Evolutionary conservation across 257 asterid species (phyloP).

Genomic region (Leptodermis oblonga): DNA sequence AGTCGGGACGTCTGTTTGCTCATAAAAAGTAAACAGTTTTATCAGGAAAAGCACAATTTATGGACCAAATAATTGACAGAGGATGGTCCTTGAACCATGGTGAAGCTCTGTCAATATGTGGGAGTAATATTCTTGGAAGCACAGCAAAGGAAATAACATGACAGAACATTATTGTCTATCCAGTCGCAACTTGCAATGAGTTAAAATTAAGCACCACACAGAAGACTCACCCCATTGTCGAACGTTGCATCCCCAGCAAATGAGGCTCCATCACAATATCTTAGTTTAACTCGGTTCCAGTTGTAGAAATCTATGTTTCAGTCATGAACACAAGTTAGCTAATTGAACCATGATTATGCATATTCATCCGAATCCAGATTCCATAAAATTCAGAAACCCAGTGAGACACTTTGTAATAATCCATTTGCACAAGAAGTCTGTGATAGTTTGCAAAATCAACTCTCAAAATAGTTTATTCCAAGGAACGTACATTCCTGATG

Average conservation of each 20-base stretch:
- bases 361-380: background rate
- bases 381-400: background rate
- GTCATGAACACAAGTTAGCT: constrained; percentile 10
- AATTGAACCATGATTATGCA: background rate
- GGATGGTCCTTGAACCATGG: background rate
- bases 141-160: background rate
- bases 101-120: background rate
- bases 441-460: background rate
- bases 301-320: constrained; percentile 75
- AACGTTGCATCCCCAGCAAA: constrained; percentile 73
- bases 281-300: constrained; percentile 91
- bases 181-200: background rate
- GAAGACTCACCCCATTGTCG: constrained; percentile 60
- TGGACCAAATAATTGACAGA: background rate
- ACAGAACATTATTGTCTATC: background rate
- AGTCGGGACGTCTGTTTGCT: constrained; percentile 71
- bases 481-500: background rate
- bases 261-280: constrained; percentile 97
- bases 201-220: background rate
- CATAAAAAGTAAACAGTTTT: constrained; percentile 24
- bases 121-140: background rate
- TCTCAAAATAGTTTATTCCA: too few species aligned
- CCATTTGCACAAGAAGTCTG: background rate
- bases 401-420: background rate
- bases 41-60: background rate